phyloP scores from a whole-genome alignment of 306 rosid species.

The Prosopis cineraria region DNA sequence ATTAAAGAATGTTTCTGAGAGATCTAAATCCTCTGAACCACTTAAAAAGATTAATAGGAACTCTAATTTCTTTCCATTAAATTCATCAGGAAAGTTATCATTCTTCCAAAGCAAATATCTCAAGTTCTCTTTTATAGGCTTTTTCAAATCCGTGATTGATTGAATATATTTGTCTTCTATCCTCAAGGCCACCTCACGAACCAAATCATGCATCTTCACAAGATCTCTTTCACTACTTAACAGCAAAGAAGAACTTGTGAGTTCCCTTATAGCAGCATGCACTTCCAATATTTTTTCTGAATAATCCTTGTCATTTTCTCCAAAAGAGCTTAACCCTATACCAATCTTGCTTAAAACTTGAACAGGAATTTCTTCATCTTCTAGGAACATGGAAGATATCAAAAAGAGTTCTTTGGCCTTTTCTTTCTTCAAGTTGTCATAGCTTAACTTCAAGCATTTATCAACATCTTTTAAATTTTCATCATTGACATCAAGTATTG shows the following conservation, averaged over 20 bases:
- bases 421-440: not conserved
- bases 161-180: not conserved
- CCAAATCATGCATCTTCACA: conserved; percentile 39
- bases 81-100: not conserved
- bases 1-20: not conserved
- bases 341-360: not conserved
- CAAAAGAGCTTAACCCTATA: not conserved
- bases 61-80: conserved; percentile 23
- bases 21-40: not conserved
- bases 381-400: conserved; percentile 25
- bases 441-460: conserved; percentile 27
- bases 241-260: conserved; percentile 25
- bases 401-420: conserved; percentile 11
- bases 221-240: not conserved
- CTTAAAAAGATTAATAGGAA: not conserved
- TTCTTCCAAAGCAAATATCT: conserved; percentile 3
- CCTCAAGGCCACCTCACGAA: conserved; percentile 8
- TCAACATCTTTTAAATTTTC: not conserved
- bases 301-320: not conserved
- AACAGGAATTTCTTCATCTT: conserved; percentile 1
- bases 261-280: not conserved
- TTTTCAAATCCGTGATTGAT: not conserved
- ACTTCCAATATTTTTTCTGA: not conserved
- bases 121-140: not conserved
- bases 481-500: not conserved